These are phyloP conservation scores for Lyophyllum atratum DNA, from an alignment of 768 basidiomycete genomes.

Conservation along the genomic window DNA sequence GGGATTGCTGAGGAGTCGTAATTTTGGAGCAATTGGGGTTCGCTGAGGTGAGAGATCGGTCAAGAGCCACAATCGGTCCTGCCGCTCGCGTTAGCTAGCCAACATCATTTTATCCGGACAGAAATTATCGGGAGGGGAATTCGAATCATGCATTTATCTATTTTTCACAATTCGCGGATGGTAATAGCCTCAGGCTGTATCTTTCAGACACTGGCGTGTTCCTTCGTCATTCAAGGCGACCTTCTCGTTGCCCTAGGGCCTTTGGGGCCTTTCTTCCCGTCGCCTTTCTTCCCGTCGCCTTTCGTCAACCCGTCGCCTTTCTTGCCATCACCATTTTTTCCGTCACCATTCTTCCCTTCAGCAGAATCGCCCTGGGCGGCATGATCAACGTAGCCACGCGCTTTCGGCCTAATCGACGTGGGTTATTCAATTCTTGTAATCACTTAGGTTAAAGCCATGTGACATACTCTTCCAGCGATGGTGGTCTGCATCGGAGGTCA, in stretches of 20 bases:
- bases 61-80: too few species aligned
- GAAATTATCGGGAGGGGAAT: too few species aligned
- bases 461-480: neutral
- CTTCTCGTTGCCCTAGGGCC: neutral
- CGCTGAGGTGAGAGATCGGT: too few species aligned
- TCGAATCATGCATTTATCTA: too few species aligned
- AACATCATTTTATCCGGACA: too few species aligned
- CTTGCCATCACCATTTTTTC: neutral
- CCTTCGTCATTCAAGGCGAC: neutral
- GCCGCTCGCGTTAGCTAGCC: too few species aligned
- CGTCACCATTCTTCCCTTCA: neutral
- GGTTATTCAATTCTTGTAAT: neutral
- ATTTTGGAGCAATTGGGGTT: too few species aligned
- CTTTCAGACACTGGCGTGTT: neutral
- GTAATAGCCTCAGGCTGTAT: neutral
- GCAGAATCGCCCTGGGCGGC: neutral
- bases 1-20: too few species aligned
- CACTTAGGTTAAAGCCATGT: neutral
- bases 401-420: neutral
- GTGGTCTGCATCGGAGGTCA: too few species aligned
- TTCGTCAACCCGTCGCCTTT: neutral
- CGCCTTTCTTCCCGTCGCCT: neutral
- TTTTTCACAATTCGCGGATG: too few species aligned
- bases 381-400: neutral
- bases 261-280: neutral